Percentiles rank a stretch among this genome's conserved stretches.
These are phyloP conservation scores for Pseudocercospora fijiensis DNA, from an alignment of 2,329 filamentous ascomycete genomes.

Conservation along the genomic window DNA sequence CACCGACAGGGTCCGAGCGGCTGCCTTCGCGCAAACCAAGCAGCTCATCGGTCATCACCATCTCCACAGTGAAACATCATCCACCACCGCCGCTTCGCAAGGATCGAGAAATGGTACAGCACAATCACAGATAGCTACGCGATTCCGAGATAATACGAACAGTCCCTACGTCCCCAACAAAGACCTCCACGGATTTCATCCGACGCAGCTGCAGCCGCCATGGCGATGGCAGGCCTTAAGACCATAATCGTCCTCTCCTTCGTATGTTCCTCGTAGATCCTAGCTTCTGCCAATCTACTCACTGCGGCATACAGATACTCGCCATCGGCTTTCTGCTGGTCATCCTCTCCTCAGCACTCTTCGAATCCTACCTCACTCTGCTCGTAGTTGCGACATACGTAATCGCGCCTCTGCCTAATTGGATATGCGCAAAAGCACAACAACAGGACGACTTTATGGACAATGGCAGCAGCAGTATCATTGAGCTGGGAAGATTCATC, in stretches of 20 bases:
- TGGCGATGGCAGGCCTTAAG: constrained; percentile 81
- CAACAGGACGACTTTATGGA: constrained; percentile 97
- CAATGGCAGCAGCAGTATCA: constrained; percentile 74
- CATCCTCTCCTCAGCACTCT: constrained; percentile 95
- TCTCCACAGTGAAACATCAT: background rate
- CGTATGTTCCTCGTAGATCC: constrained; percentile 51
- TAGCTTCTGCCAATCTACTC: constrained; percentile 19
- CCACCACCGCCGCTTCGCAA: background rate
- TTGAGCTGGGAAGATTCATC: constrained; percentile 90
- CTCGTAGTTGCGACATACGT: constrained; percentile 96
- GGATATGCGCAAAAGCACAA: constrained; percentile 83
- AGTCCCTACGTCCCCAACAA: background rate
- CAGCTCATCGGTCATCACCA: background rate
- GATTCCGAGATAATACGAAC: background rate
- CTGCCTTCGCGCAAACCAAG: background rate
- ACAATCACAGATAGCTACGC: background rate
- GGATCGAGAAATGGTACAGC: background rate
- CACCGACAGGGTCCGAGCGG: background rate
- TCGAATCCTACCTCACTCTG: constrained; percentile 89
- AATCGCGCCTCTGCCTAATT: constrained; percentile 91
- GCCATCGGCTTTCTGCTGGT: constrained; percentile 98
- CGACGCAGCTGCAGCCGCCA: constrained; percentile 12
- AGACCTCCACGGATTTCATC: background rate
- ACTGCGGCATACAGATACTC: constrained; percentile 62
- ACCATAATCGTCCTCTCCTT: constrained; percentile 99